Evolutionary conservation across 2,329 filamentous ascomycete genomes (phyloP).

Genomic region (Talaromyces sp.): DNA sequence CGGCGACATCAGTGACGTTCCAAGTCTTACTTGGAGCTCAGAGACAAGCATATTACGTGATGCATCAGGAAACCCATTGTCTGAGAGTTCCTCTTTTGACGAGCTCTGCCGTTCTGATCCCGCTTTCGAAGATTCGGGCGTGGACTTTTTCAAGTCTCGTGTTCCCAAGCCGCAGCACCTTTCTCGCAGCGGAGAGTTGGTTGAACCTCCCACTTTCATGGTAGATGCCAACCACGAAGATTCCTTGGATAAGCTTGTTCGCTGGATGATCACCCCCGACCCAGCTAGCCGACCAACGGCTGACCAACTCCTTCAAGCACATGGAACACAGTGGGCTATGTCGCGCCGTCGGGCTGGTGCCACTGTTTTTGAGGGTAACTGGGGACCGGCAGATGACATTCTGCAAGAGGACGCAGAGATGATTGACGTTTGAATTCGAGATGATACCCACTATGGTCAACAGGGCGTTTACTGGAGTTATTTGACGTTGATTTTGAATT

Average conservation of each 20-base stretch:
- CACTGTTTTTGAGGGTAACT: slow-evolving; percentile 94
- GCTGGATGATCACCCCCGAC: slow-evolving; percentile 78
- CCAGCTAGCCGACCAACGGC: slow-evolving; percentile 68
- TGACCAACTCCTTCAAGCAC: slow-evolving; percentile 65
- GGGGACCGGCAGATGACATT: slow-evolving; percentile 71
- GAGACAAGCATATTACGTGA: slow-evolving; percentile 68
- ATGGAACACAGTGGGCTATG: slow-evolving; percentile 75
- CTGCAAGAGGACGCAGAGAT: slow-evolving; percentile 57
- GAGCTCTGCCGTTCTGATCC: slow-evolving; percentile 40
- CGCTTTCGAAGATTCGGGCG: slow-evolving; percentile 42
- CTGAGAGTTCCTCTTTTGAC: slow-evolving; percentile 40
- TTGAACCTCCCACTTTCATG: slow-evolving; percentile 82
- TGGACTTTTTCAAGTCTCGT: slow-evolving; percentile 24
- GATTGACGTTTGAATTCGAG: slow-evolving; percentile 51
- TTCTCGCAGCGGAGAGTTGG: slow-evolving; percentile 52
- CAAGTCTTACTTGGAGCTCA: slow-evolving; percentile 75
- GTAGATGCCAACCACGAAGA: slow-evolving; percentile 64
- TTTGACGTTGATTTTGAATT: slow-evolving; percentile 3
- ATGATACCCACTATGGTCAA: slow-evolving; percentile 10
- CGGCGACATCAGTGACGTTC: slow-evolving; percentile 83
- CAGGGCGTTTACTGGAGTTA: slow-evolving; percentile 12
- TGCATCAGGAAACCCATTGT: slow-evolving; percentile 63
- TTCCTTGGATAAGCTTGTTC: slow-evolving; percentile 77
- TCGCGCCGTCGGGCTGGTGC: slow-evolving; percentile 74
- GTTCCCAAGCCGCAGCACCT: slow-evolving; percentile 24